Percentiles rank a stretch among this genome's conserved stretches.
These are phyloP conservation scores for Gonapodya prolifera DNA, from an alignment of 192 early-diverging fungal genomes.

Conservation along the genomic window DNA sequence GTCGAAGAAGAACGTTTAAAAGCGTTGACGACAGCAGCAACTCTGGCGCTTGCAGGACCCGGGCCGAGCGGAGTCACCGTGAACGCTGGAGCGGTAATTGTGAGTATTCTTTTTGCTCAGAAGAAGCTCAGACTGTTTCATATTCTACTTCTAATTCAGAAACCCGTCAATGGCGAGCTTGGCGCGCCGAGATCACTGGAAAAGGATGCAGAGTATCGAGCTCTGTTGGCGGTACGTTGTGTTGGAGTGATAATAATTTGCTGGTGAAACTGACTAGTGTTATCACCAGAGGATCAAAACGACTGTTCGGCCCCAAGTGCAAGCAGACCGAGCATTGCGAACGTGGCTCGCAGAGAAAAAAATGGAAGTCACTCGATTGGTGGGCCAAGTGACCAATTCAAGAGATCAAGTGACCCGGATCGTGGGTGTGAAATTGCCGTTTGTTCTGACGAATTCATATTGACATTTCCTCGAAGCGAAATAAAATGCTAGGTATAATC, in stretches of 20 bases:
- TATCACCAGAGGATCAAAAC: slow-evolving; percentile 21
- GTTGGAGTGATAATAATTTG: background rate
- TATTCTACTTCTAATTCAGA: background rate
- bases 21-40: background rate
- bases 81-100: slow-evolving; percentile 16
- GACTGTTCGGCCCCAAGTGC: slow-evolving; percentile 19
- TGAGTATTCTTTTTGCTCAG: slow-evolving; percentile 9
- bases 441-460: background rate
- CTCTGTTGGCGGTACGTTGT: background rate
- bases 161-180: background rate
- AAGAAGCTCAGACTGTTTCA: background rate
- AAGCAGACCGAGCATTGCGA: slow-evolving; percentile 16
- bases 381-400: slow-evolving; percentile 31
- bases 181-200: background rate
- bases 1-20: background rate
- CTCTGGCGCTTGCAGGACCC: background rate
- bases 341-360: slow-evolving; percentile 10
- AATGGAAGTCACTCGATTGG: slow-evolving; percentile 21
- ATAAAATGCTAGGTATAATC: slow-evolving; percentile 12
- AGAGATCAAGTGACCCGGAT: slow-evolving; percentile 23
- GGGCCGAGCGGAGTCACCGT: slow-evolving; percentile 5
- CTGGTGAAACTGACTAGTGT: background rate
- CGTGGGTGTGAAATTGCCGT: slow-evolving; percentile 13
- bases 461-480: slow-evolving; percentile 5
- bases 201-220: background rate